phyloP scores from a whole-genome alignment of 1,139 yeast genomes.

The Saccharomyces hybrid region DNA sequence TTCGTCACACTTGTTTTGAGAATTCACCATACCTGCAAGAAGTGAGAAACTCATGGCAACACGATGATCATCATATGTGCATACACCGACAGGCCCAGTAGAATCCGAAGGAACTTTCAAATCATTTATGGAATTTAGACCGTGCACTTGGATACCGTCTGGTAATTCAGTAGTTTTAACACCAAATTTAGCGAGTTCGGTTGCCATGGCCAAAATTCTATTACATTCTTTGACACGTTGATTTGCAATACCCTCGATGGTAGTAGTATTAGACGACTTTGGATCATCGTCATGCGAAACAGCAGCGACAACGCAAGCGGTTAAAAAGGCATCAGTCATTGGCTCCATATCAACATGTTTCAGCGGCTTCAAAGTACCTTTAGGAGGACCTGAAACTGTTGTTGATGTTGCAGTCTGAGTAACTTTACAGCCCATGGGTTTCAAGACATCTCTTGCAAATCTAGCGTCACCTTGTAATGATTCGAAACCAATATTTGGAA shows the following conservation, averaged over 20 bases:
- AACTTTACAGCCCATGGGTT: constrained; percentile 93
- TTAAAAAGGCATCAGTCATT: constrained; percentile 96
- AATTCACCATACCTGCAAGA: constrained; percentile 49
- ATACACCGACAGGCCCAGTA: constrained; percentile 46
- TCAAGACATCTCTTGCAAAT: constrained; percentile 86
- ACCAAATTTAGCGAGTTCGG: constrained; percentile 83
- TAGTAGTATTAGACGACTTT: constrained; percentile 45
- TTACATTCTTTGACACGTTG: constrained; percentile 97
- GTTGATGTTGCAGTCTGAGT: constrained; percentile 76
- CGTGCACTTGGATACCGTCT: constrained; percentile 86
- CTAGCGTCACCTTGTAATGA: constrained; percentile 97
- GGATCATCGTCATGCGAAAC: constrained; percentile 43
- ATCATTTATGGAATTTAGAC: constrained; percentile 41
- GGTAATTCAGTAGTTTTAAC: constrained; percentile 75
- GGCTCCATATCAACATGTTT: constrained; percentile 93
- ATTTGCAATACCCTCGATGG: constrained; percentile 91
- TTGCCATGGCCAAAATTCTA: constrained; percentile 90
- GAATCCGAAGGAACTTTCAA: constrained; percentile 45
- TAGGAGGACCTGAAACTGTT: constrained; percentile 82
- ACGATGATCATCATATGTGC: constrained; percentile 90
- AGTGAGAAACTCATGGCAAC: constrained; percentile 97
- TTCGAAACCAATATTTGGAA: constrained; percentile 87
- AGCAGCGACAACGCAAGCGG: constrained; percentile 96
- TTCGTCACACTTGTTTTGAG: constrained; percentile 32
- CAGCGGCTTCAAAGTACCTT: constrained; percentile 61